Evolutionary conservation across 352 stramenopile species (phyloP), one percentile per base, ranked within the genome.

Genomic region (Globisporangium apiculatum): DNA sequence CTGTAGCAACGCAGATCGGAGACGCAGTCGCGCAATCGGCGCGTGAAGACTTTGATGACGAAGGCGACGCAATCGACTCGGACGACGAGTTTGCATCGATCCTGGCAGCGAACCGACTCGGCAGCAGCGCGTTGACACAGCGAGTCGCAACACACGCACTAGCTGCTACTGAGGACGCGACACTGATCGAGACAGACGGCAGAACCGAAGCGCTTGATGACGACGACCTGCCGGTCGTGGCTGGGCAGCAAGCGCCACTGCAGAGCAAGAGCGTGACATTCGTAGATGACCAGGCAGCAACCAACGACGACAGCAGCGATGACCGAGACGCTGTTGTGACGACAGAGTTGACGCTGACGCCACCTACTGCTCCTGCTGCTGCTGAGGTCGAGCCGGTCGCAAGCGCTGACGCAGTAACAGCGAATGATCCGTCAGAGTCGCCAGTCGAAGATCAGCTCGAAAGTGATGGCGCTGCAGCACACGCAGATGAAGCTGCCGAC

Each of bases 81-180:
- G 65, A 72, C 50, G 65, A 72, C 57, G 65, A 72, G 48, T 68
- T 68, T 47, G 55, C 54, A 5, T 66, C 65, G 5, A 61, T 55
- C n/a, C 37, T 55, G 12, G 42, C 42, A 17, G 42, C 12, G 42
- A 17, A 47, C n/a, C 42, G 41, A 45, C 41, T 15, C 41, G 42
- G n/a, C 42, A 5, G 5, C 42, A 8, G 11, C 11, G 42, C 11
- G 4, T 17, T 15, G 24, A 31, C 24, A 31, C 24, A 31, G 24
- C 24, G 24, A 31, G 24, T 3, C 24, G 24, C 2, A 17, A 15
- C 42, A 47, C 42, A 7, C 42, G 42, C 15, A 7, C 11, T 7
- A 4, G 11, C 11, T 47, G 42, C 11, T 12, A 18, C 42, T 17
- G 42, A 31, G 24, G 24, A 31, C 24, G 24, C 24, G 24, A 31